Evolutionary conservation across 177 flowering plant species (phyloP).

Genomic region (Tripterygium wilfordii): DNA sequence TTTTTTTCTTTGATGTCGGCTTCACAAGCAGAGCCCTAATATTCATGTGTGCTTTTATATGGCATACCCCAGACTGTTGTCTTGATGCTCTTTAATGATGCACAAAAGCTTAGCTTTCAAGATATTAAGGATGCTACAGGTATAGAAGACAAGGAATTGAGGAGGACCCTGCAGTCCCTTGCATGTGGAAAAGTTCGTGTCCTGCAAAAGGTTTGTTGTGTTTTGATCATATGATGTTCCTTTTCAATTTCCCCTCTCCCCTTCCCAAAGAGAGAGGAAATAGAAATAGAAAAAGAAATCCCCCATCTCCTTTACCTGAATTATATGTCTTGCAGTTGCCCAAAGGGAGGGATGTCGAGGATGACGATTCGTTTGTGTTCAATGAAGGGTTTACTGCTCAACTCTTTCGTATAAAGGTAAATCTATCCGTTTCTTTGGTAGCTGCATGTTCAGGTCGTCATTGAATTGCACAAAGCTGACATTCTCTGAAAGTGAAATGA

Average conservation of each 20-base stretch:
- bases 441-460: no score
- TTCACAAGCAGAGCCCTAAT: background rate
- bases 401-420: slow-evolving; percentile 94
- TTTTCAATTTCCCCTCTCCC: background rate
- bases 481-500: no score
- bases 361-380: slow-evolving; percentile 78
- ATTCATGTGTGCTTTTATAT: slow-evolving; percentile 1
- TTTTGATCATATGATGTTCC: background rate
- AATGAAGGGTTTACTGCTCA: slow-evolving; percentile 90
- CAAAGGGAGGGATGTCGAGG: slow-evolving; percentile 93
- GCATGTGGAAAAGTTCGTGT: slow-evolving; percentile 99
- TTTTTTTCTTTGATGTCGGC: background rate
- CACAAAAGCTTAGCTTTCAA: slow-evolving; percentile 86
- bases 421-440: background rate
- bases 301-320: no score
- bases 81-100: slow-evolving; percentile 93
- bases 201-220: slow-evolving; percentile 69
- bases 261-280: no score
- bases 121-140: slow-evolving; percentile 88
- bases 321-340: slow-evolving; percentile 52
- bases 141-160: slow-evolving; percentile 93
- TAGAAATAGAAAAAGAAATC: no score
- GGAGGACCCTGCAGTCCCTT: slow-evolving; percentile 93
- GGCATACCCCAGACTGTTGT: slow-evolving; percentile 68
- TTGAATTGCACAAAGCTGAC: no score